Base-by-base conservation (phyloP, 176 grass and related monocot species). In the Hordeum vulgare region DNA sequence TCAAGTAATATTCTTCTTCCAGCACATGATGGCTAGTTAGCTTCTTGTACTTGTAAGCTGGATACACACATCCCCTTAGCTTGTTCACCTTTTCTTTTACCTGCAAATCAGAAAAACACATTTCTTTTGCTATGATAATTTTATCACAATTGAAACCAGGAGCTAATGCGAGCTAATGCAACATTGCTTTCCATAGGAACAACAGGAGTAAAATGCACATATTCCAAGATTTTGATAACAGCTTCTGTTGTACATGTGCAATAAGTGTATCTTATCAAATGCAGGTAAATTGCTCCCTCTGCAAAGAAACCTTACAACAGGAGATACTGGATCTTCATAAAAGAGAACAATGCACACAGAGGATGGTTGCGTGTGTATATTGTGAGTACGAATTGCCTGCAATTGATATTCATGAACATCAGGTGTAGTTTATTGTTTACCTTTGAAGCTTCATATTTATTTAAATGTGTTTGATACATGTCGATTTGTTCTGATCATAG, bases 381-480 rank as follows among this genome's bases (percentile, higher is more conserved):
- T 98, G 96, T 21, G 93, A 98, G 85, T 93, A 94, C 25, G 91
- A 92, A 72, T 89, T 98, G 56, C 96, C 96, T 11, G 89, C 93
- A 35, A 58, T 95, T 77, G 96, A 98, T 88, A 84, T 98, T 56
- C 42, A 87, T 60, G 87, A 95, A 81, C 96, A 98, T 90, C 85
- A 98, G 93, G 96, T 98, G 64, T 61, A 18, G 18, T 88, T 57
- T 84, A 21, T 63, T 40, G 45, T 60, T 78, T 76, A 56, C 21
- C 65, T 64, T 71, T 82, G 27, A 66, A 66, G 18, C 5, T 29
- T 17, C 12, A 20, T 21, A 31, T 42, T 1, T 18, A 75, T 84
- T 62, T 5, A n/a, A 71, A 42, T 71, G 17, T 23, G 45, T 29
- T 61, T 42, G 8, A 75, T 37, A 13, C 9, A 25, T 80, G 11